These are phyloP conservation scores for Penicillium longicatenatum DNA, from an alignment of 495 filamentous ascomycete species.

Conservation along the genomic window DNA sequence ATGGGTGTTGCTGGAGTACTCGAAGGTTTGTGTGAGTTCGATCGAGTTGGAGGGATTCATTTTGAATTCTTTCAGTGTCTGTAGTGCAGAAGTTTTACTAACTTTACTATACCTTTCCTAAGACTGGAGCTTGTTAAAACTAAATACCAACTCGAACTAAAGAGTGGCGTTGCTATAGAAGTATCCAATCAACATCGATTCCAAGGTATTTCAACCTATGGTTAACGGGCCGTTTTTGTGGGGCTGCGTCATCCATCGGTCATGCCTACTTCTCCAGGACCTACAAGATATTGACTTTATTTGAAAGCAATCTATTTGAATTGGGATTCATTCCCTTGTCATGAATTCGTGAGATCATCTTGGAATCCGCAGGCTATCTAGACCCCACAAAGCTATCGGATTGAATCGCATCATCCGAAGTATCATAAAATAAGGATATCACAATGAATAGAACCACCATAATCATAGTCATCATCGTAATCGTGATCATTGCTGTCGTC, in stretches of 20 bases:
- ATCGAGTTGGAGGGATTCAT: neutral
- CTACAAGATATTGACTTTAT: too few relatives aligned
- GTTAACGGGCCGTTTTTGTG: neutral
- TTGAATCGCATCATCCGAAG: neutral
- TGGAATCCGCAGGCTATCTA: neutral
- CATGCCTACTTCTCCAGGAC: too few relatives aligned
- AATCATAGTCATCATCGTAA: neutral
- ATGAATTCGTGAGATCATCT: neutral
- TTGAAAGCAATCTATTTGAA: too few relatives aligned
- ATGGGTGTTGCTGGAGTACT: conserved; percentile 21
- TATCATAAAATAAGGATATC: neutral
- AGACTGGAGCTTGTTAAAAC: too few relatives aligned
- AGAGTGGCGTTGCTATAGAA: neutral
- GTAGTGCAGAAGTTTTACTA: too few relatives aligned
- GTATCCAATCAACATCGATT: neutral
- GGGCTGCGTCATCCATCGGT: neutral
- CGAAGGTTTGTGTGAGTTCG: conserved; percentile 28
- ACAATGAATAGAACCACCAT: neutral
- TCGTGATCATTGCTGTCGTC: neutral
- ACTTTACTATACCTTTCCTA: too few relatives aligned
- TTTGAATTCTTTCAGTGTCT: neutral
- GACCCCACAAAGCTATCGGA: neutral
- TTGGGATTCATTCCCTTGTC: neutral
- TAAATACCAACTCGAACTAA: neutral
- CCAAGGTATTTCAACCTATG: neutral